Evolutionary conservation across 768 basidiomycete genomes (phyloP), one percentile per base, ranked within the genome.

Genomic region (Tulasnella sp.): DNA sequence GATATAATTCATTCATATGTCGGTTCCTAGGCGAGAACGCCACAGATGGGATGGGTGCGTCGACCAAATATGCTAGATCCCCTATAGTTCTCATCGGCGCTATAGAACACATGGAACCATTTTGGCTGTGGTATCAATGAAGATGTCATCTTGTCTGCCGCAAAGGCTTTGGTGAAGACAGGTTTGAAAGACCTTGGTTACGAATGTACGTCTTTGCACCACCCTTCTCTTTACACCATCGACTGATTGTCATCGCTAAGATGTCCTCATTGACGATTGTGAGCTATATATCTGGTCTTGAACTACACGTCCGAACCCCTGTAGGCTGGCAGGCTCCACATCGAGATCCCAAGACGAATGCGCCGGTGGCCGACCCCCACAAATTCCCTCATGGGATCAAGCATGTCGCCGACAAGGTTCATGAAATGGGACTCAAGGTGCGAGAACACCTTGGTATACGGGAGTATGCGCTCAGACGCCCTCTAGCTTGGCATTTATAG

Each of bases 201-300:
- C 52, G 64, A 71, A 51, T 73, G 72, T 73, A 40, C 27, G 62
- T 63, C 49, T 23, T 32, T 49, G 32, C 21, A 49, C 15, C 23
- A 41, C 31, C 31, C 4, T 45, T 11, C 45, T 36, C 55, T 34
- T 27, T 21, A 6, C 25, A 49, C 27, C 19, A 23, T 6, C 5
- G 45, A 41, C 5, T 15, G 31, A 32, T 21, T 41, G 9, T 42
- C 9, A 31, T 46, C 9, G 11, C 8, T 32, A 15, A 72, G 71
- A 72, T 63, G 65, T 72, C 8, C 54, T 69, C 12, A 67, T 71
- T 55, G 71, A 72, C 56, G 71, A 72, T 50, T 72, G 71, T 71
- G 46, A 52, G 69, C 58, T 17, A 19, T 36, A n/a, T n/a, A 32
- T 35, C 23, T 14, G 52, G 69, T 69, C 50, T 67, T 68, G 34